A percentile compares a stretch with the other conserved stretches of the same genome.
Evolutionary conservation across 768 basidiomycete genomes (phyloP).

Genomic region (Lactarius deliciosus): DNA sequence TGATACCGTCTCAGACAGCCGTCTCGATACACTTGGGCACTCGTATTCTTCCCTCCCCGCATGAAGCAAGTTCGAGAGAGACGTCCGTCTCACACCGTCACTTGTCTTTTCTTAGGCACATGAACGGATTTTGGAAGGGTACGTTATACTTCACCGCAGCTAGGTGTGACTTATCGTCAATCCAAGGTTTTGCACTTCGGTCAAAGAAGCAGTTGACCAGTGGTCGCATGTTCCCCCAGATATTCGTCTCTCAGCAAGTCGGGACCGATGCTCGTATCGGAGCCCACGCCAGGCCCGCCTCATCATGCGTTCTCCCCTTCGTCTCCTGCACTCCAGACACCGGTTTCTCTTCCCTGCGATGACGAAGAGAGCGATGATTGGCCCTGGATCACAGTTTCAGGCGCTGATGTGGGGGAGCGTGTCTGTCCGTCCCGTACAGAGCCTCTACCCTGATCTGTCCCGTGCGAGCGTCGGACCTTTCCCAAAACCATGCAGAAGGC

Average conservation of each 20-base stretch:
- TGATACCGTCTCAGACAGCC: constrained; percentile 11
- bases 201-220: constrained; percentile 11
- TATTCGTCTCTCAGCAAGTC: constrained; percentile 8
- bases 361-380: neutral
- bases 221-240: neutral
- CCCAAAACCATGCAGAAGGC: neutral
- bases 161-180: neutral
- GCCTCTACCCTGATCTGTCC: neutral
- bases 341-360: neutral
- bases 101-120: neutral
- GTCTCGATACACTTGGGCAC: neutral
- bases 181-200: neutral
- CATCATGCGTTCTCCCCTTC: neutral
- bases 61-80: neutral
- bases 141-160: neutral
- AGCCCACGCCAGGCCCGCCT: neutral
- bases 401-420: neutral
- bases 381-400: constrained; percentile 4
- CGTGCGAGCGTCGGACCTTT: neutral
- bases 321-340: constrained; percentile 6
- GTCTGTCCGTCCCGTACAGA: neutral
- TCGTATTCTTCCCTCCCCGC: neutral
- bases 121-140: constrained; percentile 20
- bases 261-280: neutral
- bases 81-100: neutral